These are phyloP conservation scores for Starmerella tilneyi DNA, from an alignment of 805 yeast species.

Conservation along the genomic window DNA sequence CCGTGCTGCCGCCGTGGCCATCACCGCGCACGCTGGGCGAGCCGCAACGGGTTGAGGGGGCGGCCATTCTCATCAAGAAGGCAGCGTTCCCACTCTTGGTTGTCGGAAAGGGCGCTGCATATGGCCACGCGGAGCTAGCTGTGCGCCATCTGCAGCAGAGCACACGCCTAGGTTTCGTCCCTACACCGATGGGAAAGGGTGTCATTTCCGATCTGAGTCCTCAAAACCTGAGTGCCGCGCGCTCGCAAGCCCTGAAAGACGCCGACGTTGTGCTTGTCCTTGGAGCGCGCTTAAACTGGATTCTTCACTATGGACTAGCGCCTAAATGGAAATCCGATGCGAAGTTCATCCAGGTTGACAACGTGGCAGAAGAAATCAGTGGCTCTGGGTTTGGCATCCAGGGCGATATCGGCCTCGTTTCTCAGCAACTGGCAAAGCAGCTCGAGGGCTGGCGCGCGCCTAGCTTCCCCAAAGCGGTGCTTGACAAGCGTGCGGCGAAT, in stretches of 20 bases:
- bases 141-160: conserved; percentile 36
- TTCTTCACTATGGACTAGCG: conserved; percentile 52
- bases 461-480: conserved; percentile 27
- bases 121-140: conserved; percentile 35
- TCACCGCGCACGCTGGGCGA: conserved; percentile 36
- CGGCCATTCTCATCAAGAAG: conserved; percentile 30
- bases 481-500: conserved; percentile 27
- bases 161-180: conserved; percentile 47
- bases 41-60: conserved; percentile 30
- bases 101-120: conserved; percentile 58
- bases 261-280: conserved; percentile 52
- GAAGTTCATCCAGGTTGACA: conserved; percentile 49
- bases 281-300: conserved; percentile 68
- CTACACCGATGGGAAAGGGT: conserved; percentile 77
- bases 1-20: conserved; percentile 25
- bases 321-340: conserved; percentile 43
- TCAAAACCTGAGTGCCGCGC: conserved; percentile 50
- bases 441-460: conserved; percentile 34
- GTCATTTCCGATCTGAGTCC: conserved; percentile 43
- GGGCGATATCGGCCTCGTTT: conserved; percentile 44
- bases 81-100: conserved; percentile 45
- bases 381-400: conserved; percentile 41
- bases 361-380: conserved; percentile 45
- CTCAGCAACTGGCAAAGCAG: conserved; percentile 31
- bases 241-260: conserved; percentile 46